phyloP scores from a whole-genome alignment of 2,329 filamentous ascomycete genomes.

The Apiospora koreana region DNA sequence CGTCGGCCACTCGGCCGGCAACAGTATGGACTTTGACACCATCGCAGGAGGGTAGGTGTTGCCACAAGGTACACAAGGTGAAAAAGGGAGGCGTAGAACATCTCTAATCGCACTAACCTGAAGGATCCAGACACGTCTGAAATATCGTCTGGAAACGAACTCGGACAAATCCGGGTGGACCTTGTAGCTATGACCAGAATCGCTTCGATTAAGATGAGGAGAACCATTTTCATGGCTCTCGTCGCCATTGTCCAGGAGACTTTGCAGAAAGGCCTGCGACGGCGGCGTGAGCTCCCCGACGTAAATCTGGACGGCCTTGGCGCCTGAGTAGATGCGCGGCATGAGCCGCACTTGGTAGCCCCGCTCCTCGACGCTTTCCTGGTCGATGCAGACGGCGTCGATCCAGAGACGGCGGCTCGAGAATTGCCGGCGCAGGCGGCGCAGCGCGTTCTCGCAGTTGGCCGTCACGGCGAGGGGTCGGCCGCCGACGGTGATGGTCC shows the following conservation, averaged over 20 bases:
- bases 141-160: conserved; percentile 14
- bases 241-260: neutral
- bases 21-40: no score
- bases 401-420: conserved; percentile 13
- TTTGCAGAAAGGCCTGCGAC: neutral
- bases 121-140: conserved; percentile 17
- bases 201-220: no score
- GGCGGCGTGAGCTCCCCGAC: conserved; percentile 11
- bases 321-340: conserved; percentile 18
- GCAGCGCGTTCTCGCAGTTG: conserved; percentile 16
- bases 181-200: neutral
- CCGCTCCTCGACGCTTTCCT: conserved; percentile 14
- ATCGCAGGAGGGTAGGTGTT: no score
- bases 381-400: conserved; percentile 19
- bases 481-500: conserved; percentile 11
- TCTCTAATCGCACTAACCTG: conserved; percentile 6
- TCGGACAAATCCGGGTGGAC: neutral
- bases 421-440: neutral
- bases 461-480: conserved; percentile 12
- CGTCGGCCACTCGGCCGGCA: neutral
- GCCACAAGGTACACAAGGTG: no score
- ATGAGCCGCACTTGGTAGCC: conserved; percentile 19
- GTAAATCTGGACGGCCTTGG: conserved; percentile 13
- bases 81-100: no score
- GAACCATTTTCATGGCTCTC: neutral